Evolutionary conservation across 2,329 filamentous ascomycete genomes (phyloP), one percentile per base, ranked within the genome.

Genomic region (Trichoderma sp.): DNA sequence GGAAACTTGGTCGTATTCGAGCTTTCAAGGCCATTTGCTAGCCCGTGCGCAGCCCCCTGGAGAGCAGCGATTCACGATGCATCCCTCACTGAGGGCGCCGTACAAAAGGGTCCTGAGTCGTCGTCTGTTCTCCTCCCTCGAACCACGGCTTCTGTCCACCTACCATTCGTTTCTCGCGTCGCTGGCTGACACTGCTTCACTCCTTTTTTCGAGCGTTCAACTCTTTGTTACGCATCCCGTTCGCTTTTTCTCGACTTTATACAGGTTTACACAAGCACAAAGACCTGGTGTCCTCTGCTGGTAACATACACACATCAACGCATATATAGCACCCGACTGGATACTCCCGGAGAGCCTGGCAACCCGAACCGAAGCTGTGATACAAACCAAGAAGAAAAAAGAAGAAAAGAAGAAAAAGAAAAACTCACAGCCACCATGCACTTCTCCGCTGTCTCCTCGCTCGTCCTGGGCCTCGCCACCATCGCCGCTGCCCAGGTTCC

Each of bases 371-470:
- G 13, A 25, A 19, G 7, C 37, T n/a, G 15, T 25, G 19, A 48
- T 32, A 57, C 32, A 52, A 37, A 15, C 1, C 13, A 12, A 8
- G 10, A 3, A 13, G n/a, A n/a, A 4, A n/a, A n/a, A n/a, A n/a
- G n/a, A n/a, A n/a, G n/a, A n/a, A n/a, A n/a, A n/a, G n/a, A n/a
- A n/a, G n/a, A n/a, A n/a, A n/a, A 54, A n/a, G 10, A 17, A 53
- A 17, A 53, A 5, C 27, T 27, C 7, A 15, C 34, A 25, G 45
- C 13, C 61, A 66, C 3, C 1, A 78, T 78, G 77, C 76, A 74
- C 68, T 70, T 78, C 70, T 61, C 72, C 9, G 10, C 71, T 6
- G 57, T 73, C 7, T 48, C 69, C 61, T 45, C 63, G 54, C 34
- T 67, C 34, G 52, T 68, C 54, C n/a, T 70, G 54, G 50, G 66